Evolutionary conservation across 2,329 filamentous ascomycete species (phyloP).

Genomic region (Bipolaris bicolor): DNA sequence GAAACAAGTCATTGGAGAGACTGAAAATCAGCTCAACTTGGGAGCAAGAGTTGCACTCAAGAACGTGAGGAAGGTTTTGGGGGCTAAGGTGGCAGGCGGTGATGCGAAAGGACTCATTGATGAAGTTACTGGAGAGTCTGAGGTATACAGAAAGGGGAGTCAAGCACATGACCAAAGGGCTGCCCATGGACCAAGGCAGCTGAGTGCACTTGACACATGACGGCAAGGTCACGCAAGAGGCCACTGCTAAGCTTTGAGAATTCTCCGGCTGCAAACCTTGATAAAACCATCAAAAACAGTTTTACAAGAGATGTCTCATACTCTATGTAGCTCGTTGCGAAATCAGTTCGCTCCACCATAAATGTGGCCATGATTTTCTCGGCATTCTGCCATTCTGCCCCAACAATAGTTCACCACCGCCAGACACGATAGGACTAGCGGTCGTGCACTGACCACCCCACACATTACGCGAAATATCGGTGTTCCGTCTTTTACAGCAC

Average conservation of each 20-base stretch:
- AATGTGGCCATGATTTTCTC: not conserved
- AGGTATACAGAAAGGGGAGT: slow-evolving; percentile 42
- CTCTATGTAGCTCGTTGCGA: not conserved
- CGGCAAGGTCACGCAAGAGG: not conserved
- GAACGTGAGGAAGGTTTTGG: slow-evolving; percentile 39
- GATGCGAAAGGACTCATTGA: slow-evolving; percentile 3
- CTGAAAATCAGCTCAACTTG: slow-evolving; percentile 29
- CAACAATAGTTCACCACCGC: not conserved
- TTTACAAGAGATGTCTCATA: too few relatives aligned
- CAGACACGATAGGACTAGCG: slow-evolving; percentile 4
- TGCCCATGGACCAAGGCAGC: slow-evolving; percentile 25
- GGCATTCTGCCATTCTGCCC: not conserved
- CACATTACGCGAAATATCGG: slow-evolving; percentile 31
- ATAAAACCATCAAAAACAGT: not conserved
- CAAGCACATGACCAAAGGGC: slow-evolving; percentile 41
- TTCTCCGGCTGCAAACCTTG: not conserved
- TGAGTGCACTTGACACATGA: not conserved
- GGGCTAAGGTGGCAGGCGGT: slow-evolving; percentile 14
- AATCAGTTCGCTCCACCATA: not conserved
- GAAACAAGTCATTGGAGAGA: slow-evolving; percentile 33
- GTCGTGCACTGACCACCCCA: slow-evolving; percentile 23
- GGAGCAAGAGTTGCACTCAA: slow-evolving; percentile 38
- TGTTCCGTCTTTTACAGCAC: slow-evolving; percentile 19
- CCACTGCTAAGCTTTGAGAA: too few relatives aligned
- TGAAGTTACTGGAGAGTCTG: slow-evolving; percentile 26